Percentiles rank a stretch among this genome's conserved stretches.
Conservation (phyloP, 225 moss, liverwort and hornwort genomes). For the Bryum argenteum region DNA sequence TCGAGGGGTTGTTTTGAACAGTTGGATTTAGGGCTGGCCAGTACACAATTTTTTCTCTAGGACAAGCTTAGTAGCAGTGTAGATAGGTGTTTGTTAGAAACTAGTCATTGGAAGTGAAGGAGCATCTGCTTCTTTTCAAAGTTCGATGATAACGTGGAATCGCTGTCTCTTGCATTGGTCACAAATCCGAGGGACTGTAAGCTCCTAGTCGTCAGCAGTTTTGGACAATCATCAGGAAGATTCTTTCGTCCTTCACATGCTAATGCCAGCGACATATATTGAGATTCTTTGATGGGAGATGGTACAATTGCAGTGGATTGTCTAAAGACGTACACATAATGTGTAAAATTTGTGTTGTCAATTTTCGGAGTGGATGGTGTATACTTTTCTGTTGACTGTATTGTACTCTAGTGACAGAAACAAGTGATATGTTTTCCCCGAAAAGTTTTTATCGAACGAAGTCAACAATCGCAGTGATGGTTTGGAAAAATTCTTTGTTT, state of each 20-base stretch:
- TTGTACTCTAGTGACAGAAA: too few species aligned
- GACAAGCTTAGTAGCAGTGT: constrained; percentile 39
- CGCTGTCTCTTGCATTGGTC: constrained; percentile 37
- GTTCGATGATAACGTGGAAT: constrained; percentile 33
- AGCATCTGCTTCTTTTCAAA: constrained; percentile 40
- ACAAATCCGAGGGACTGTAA: constrained; percentile 34
- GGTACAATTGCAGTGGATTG: constrained; percentile 20
- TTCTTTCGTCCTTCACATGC: constrained; percentile 33
- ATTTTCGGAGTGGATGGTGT: too few species aligned
- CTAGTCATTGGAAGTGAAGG: constrained; percentile 35
- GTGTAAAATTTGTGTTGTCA: too few species aligned
- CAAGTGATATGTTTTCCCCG: too few species aligned
- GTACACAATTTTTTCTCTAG: constrained; percentile 36
- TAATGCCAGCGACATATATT: constrained; percentile 32
- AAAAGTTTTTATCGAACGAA: too few species aligned
- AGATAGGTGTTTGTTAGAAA: constrained; percentile 49
- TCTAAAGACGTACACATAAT: constrained; percentile 4
- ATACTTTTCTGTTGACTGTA: too few species aligned
- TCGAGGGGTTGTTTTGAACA: constrained; percentile 26
- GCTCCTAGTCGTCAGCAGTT: constrained; percentile 40
- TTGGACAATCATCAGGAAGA: constrained; percentile 37
- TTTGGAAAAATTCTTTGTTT: too few species aligned
- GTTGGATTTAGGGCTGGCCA: constrained; percentile 25
- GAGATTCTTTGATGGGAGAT: constrained; percentile 24
- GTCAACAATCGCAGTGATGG: too few species aligned